Evolutionary conservation across 2,329 filamentous ascomycete species (phyloP).

Genomic region (Claviceps lovelessii): DNA sequence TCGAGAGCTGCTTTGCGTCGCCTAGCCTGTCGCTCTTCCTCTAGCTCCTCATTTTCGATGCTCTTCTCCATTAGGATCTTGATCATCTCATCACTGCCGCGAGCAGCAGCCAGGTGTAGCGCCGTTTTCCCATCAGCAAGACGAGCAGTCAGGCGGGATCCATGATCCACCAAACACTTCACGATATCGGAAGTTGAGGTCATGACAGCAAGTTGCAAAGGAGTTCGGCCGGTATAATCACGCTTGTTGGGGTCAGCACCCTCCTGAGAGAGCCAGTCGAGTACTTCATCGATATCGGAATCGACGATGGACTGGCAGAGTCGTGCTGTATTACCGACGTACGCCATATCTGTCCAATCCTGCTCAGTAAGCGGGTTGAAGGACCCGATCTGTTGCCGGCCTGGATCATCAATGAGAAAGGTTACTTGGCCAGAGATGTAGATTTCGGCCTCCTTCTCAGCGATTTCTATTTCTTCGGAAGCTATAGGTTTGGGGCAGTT

Average conservation of each 20-base stretch:
- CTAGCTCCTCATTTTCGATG: conserved; percentile 54
- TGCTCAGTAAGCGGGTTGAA: conserved; percentile 72
- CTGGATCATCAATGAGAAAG: conserved; percentile 71
- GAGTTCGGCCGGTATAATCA: conserved; percentile 66
- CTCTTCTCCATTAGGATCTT: conserved; percentile 61
- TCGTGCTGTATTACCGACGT: conserved; percentile 62
- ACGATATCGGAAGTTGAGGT: conserved; percentile 57
- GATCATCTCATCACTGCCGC: conserved; percentile 55
- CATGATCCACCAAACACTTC: conserved; percentile 53
- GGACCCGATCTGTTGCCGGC: conserved; percentile 53
- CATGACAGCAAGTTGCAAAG: conserved; percentile 61
- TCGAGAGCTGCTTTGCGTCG: conserved; percentile 23
- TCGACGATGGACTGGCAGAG: conserved; percentile 74
- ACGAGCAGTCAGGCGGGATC: conserved; percentile 58
- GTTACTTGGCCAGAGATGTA: conserved; percentile 61
- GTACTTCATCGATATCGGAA: conserved; percentile 52
- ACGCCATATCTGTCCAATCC: conserved; percentile 87
- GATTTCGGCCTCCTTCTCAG: conserved; percentile 57
- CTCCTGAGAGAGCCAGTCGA: conserved; percentile 55
- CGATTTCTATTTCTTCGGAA: conserved; percentile 55
- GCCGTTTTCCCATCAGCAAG: conserved; percentile 69
- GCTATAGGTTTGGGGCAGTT: conserved; percentile 57
- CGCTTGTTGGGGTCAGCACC: conserved; percentile 56
- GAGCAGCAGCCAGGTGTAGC: conserved; percentile 64
- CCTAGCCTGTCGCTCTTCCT: conserved; percentile 42